Conservation (phyloP, 306 rosid species). For the Trichosanthes cucumerina region DNA sequence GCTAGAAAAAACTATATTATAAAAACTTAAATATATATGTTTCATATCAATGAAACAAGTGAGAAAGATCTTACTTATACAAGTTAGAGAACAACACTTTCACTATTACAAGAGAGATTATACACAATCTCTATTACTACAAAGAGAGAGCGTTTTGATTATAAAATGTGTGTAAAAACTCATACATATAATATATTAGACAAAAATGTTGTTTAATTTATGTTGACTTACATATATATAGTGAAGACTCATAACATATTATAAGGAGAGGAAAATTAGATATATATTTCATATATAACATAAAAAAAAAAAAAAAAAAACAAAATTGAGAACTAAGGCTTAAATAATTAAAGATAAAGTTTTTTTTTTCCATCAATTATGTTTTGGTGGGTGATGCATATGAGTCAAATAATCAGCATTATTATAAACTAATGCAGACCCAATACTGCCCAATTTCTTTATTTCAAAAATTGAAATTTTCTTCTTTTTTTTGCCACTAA, state of each 20-base stretch:
- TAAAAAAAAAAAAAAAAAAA: background rate
- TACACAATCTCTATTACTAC: too few species aligned
- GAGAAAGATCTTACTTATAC: too few species aligned
- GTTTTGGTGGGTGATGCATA: slow-evolving; percentile 26
- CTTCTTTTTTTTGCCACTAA: background rate
- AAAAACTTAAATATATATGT: too few species aligned
- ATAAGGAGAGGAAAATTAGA: background rate
- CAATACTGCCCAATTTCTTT: background rate
- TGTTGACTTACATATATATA: background rate
- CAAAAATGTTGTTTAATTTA: too few species aligned
- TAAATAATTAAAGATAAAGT: background rate
- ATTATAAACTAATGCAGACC: background rate
- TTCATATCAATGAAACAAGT: too few species aligned
- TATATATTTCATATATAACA: background rate
- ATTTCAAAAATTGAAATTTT: background rate
- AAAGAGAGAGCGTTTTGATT: too few species aligned
- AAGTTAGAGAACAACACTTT: too few species aligned
- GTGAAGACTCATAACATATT: background rate
- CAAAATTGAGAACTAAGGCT: background rate
- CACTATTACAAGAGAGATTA: too few species aligned
- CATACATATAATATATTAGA: too few species aligned
- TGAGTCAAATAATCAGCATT: slow-evolving; percentile 1
- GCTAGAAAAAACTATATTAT: too few species aligned
- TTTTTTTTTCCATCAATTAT: slow-evolving; percentile 10
- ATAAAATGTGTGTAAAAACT: too few species aligned